Evolutionary conservation across 305 asterid species (phyloP), one percentile per base, ranked within the genome.

Genomic region (Rubia tinctorum): DNA sequence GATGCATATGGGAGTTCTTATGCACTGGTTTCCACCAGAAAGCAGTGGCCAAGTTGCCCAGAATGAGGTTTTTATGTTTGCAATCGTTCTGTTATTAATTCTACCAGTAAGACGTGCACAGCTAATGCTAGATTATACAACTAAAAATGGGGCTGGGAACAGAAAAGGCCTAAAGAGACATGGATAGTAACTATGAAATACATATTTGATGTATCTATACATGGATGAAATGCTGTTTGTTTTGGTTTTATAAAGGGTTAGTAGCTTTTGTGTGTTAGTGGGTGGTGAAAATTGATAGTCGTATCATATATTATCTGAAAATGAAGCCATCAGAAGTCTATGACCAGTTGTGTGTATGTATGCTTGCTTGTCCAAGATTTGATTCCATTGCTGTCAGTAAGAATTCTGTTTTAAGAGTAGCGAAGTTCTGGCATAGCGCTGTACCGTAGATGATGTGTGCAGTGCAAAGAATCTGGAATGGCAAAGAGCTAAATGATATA

Each of bases 11-110:
- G 99, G 97, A 71, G 88, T 82, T 75, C 88, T 90, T 49, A 88
- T 94, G 95, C 96, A 75, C 78, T 94, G 97, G 97, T 89, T 92
- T 84, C 93, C 99, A 73, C 67, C 92, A 42, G 97, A 94, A 58
- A 84, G 62, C 78, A 84, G 59, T 77, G 71, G 74, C 23, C 60
- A 14, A 10, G 22, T 59, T 8, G 12, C 65, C 17, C 86, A 15
- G 49, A 81, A 74, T 70, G 94, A 90, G 97, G 98, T 94, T 40
- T 20, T n/a, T 39, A 18, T 44, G 47, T 62, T 64, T 25, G 20
- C 59, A 45, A 25, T 27, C 22, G 56, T 18, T 13, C 20, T 60
- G 64, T 59, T 59, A 23, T 59, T 7, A 12, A 22, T 22, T 23
- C 14, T 3, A 23, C 12, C 17, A 10, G 56, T 13, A 49, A 49